phyloP scores from a whole-genome alignment of 2,329 filamentous ascomycete genomes.

The Fusarium napiforme region DNA sequence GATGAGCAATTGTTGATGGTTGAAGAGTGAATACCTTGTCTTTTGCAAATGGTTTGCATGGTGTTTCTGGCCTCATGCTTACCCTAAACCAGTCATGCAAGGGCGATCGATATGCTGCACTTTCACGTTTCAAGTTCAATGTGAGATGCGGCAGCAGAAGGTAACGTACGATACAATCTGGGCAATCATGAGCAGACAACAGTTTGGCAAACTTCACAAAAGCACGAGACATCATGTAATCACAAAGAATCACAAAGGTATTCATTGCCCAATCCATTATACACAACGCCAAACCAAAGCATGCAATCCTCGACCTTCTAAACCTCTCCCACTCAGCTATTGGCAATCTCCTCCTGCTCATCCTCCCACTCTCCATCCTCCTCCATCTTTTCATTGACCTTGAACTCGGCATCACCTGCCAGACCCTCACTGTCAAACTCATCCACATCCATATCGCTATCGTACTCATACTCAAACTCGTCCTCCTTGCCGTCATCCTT shows the following conservation, averaged over 20 bases:
- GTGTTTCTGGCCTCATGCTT: neutral
- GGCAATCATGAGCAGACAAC: neutral
- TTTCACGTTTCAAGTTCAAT: too few species aligned
- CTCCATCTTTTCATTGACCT: conserved; percentile 61
- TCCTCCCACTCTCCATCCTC: conserved; percentile 65
- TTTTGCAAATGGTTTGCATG: neutral
- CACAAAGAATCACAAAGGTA: conserved; percentile 34
- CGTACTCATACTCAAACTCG: conserved; percentile 58
- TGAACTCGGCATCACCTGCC: conserved; percentile 61
- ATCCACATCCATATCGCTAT: conserved; percentile 59
- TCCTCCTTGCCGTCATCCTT: conserved; percentile 53
- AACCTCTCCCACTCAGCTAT: conserved; percentile 29
- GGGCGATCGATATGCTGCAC: too few species aligned
- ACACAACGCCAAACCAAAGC: conserved; percentile 42
- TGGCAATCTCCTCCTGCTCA: conserved; percentile 56
- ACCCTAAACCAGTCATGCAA: neutral
- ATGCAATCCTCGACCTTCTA: conserved; percentile 26
- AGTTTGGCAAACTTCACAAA: neutral
- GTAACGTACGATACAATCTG: neutral
- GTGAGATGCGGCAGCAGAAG: neutral
- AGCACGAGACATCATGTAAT: neutral
- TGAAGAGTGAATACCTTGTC: neutral
- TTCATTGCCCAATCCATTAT: conserved; percentile 41
- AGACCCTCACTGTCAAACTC: conserved; percentile 63
- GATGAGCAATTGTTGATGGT: neutral